Base-by-base conservation (phyloP, 139 green algal genomes). In the Chloropicon primus region DNA sequence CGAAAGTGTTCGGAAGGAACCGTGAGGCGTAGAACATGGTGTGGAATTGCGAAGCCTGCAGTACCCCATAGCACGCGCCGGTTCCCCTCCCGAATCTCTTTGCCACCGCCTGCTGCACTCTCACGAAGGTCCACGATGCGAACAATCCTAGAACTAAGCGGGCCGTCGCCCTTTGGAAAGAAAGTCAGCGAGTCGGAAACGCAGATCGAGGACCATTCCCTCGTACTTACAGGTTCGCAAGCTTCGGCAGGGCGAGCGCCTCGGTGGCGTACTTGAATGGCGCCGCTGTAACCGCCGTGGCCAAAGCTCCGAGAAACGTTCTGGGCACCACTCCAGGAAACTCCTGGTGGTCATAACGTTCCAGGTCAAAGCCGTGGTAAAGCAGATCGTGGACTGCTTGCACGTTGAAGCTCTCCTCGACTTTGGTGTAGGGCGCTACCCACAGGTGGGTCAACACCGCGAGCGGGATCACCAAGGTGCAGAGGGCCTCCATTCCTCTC, bases 381-480 rank as follows among this genome's bases (percentile, higher is more conserved):
- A 96, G 76, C 23, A 96, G 24, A 83, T 96, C 91, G 77, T 82
- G 80, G 24, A 17, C 26, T 2, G 81, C 79, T 73, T 87, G 84
- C 27, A 92, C 22, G 54, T 91, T 92, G 83, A 96, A 96, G 78
- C 85, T 91, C 84, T 96, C 91, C 82, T 96, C 91, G 22, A 96
- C 92, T 28, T 96, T 96, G 26, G 88, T 91, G 78, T 83, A 96
- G 21, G 91, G 91, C 22, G 78, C 62, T 2, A 85, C 2, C 2
- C 74, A 17, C 25, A 88, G 29, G 79, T 88, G 73, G 24, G 62
- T n/a, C 2, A 72, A 10, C 25, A 84, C 53, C 80, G 29, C 26
- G 21, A 81, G 28, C 54, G 72, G 21, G 25, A 85, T 41, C 25
- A 72, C 22, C 54, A 72, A n/a, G n/a, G n/a, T n/a, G n/a, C n/a